Evolutionary conservation across 768 basidiomycete genomes (phyloP).

Genomic region (Amanita phalloides): DNA sequence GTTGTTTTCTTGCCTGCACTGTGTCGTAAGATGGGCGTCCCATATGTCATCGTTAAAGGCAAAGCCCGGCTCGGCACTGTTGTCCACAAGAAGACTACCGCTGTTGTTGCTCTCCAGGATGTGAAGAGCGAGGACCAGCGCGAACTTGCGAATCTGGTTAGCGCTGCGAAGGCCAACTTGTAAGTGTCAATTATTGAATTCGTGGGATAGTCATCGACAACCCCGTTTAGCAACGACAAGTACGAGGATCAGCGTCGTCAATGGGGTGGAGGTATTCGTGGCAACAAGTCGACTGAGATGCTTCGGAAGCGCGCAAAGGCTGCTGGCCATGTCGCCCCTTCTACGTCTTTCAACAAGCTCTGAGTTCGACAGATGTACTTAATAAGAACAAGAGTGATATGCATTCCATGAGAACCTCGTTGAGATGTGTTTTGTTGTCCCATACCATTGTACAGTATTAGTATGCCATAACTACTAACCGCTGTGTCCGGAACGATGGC

Average conservation of each 20-base stretch:
- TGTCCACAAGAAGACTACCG: slow-evolving; percentile 97
- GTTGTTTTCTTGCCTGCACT: slow-evolving; percentile 97
- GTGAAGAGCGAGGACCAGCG: slow-evolving; percentile 91
- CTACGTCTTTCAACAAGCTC: slow-evolving; percentile 53
- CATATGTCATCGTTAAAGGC: slow-evolving; percentile 97
- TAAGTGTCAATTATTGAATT: slow-evolving; percentile 24
- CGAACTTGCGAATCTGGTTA: slow-evolving; percentile 86
- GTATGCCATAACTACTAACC: no score
- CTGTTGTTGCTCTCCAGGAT: slow-evolving; percentile 85
- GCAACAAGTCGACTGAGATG: slow-evolving; percentile 91
- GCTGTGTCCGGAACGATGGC: no score
- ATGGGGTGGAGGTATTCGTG: slow-evolving; percentile 96
- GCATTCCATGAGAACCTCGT: no score
- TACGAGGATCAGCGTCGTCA: slow-evolving; percentile 84
- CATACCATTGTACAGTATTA: no score
- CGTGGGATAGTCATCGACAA: slow-evolving; percentile 2
- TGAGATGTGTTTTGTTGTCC: no score
- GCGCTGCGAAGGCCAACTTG: slow-evolving; percentile 97
- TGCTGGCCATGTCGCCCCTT: slow-evolving; percentile 54
- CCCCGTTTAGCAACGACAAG: slow-evolving; percentile 64
- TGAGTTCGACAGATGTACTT: slow-evolving; percentile 19
- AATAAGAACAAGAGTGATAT: no score
- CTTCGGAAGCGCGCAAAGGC: slow-evolving; percentile 92
- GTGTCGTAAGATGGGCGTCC: slow-evolving; percentile 99
- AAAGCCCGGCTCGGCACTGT: slow-evolving; percentile 97